Conservation (phyloP, 306 rosid species). For the Cicer cuneatum region DNA sequence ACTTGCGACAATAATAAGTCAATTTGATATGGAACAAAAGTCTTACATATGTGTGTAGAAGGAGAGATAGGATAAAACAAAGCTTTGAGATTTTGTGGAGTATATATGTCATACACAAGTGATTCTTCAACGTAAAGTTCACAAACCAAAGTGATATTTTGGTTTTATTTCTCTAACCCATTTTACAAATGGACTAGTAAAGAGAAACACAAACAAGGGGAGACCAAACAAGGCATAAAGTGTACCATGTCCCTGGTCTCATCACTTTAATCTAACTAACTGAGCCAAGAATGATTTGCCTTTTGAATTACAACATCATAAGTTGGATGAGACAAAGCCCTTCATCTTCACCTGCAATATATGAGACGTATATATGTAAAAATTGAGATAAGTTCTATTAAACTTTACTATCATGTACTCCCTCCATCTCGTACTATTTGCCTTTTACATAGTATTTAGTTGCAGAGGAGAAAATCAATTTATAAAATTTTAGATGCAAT, state of each 20-base stretch:
- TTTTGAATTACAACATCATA: constrained; percentile 50
- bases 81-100: constrained; percentile 2
- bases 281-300: constrained; percentile 99
- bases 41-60: not conserved
- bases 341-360: constrained; percentile 57
- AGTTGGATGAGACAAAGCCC: constrained; percentile 42
- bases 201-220: constrained; percentile 38
- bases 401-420: not conserved
- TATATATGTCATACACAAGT: constrained; percentile 19
- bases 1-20: not conserved
- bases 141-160: constrained; percentile 27
- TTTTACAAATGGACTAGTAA: constrained; percentile 46
- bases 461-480: too few relatives aligned
- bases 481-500: too few relatives aligned
- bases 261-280: constrained; percentile 44
- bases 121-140: constrained; percentile 27
- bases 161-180: constrained; percentile 24
- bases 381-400: constrained; percentile 9
- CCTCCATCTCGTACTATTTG: too few relatives aligned
- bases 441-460: too few relatives aligned
- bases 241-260: constrained; percentile 44
- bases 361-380: constrained; percentile 42
- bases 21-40: not conserved
- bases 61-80: not conserved
- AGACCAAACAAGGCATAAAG: constrained; percentile 40